Conservation (phyloP, 805 yeast genomes). For the Barnettozyma siamensis region DNA sequence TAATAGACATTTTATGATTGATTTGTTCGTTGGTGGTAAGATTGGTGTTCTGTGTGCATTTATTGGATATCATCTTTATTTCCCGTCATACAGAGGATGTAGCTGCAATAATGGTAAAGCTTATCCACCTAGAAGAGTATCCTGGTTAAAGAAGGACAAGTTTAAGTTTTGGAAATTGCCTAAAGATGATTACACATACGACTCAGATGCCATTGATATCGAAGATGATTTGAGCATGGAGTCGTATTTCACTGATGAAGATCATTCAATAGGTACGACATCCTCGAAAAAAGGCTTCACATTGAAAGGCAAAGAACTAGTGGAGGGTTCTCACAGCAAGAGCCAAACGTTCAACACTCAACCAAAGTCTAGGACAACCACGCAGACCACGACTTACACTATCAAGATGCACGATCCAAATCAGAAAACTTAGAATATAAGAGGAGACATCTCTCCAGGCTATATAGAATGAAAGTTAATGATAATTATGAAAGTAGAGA, state of each 20-base stretch:
- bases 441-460: too few species aligned
- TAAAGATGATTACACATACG: slow-evolving; percentile 21
- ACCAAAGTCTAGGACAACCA: not conserved
- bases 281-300: not conserved
- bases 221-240: slow-evolving; percentile 5
- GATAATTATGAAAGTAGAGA: too few species aligned
- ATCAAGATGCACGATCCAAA: not conserved
- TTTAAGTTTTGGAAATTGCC: slow-evolving; percentile 30
- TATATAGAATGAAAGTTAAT: too few species aligned
- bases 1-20: slow-evolving; percentile 37
- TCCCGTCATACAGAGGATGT: slow-evolving; percentile 29
- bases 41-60: slow-evolving; percentile 32
- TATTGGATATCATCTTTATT: slow-evolving; percentile 36
- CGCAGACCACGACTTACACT: not conserved
- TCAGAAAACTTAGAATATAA: too few species aligned
- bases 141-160: slow-evolving; percentile 17
- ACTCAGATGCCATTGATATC: slow-evolving; percentile 7
- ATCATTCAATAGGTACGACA: not conserved
- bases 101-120: slow-evolving; percentile 33
- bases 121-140: slow-evolving; percentile 37
- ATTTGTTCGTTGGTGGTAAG: slow-evolving; percentile 34
- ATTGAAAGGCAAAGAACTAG: not conserved
- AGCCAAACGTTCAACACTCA: too few species aligned
- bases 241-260: slow-evolving; percentile 2
- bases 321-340: not conserved